Percentiles rank a stretch among this genome's conserved stretches.
Evolutionary conservation across 2,329 filamentous ascomycete species (phyloP).

Genomic region (Colletotrichum costaricense): DNA sequence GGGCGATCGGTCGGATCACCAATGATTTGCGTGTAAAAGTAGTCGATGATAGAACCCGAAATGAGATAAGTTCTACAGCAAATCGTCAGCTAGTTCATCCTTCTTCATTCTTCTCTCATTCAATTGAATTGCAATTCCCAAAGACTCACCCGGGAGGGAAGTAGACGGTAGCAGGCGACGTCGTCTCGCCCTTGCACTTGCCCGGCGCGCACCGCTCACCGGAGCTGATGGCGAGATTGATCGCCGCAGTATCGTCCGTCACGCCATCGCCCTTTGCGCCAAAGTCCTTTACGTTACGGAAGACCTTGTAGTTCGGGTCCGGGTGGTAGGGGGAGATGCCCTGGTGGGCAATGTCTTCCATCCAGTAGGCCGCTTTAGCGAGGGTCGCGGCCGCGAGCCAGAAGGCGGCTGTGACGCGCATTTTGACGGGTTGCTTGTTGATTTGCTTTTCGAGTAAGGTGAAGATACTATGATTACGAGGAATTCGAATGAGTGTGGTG

Average conservation of each 20-base stretch:
- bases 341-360: conserved; percentile 58
- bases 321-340: conserved; percentile 59
- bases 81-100: background rate
- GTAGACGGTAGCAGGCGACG: conserved; percentile 51
- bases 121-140: background rate
- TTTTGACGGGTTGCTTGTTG: background rate
- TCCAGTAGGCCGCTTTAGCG: conserved; percentile 48
- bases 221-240: conserved; percentile 47
- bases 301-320: conserved; percentile 55
- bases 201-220: conserved; percentile 56
- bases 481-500: background rate
- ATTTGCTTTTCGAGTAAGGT: background rate
- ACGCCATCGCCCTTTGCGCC: conserved; percentile 52
- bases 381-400: conserved; percentile 32
- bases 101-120: background rate
- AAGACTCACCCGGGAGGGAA: conserved; percentile 48
- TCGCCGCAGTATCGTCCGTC: conserved; percentile 50
- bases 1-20: conserved; percentile 73
- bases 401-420: conserved; percentile 31
- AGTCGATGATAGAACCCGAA: conserved; percentile 75
- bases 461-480: background rate
- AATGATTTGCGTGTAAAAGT: conserved; percentile 84
- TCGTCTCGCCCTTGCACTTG: conserved; percentile 48
- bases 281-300: conserved; percentile 60
- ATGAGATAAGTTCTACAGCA: conserved; percentile 72